Conservation (phyloP, 306 rosid species). For the Sindora glabra region DNA sequence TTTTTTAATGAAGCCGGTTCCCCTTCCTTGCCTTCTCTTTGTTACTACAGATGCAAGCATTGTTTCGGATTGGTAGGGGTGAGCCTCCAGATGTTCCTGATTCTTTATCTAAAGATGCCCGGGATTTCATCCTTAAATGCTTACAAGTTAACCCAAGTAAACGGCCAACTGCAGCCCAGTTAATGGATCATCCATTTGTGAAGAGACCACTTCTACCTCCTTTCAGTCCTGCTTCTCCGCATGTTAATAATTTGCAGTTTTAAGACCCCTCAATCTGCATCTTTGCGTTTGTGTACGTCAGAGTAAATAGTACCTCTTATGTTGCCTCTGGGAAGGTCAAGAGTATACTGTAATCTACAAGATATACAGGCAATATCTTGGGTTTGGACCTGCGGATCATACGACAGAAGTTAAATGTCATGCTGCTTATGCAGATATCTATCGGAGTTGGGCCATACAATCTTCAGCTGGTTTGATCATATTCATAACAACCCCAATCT, state of each 20-base stretch:
- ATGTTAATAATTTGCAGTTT: conserved; percentile 1
- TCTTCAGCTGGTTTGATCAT: conserved; percentile 4
- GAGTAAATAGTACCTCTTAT: neutral
- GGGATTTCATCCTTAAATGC: conserved; percentile 37
- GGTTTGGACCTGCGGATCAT: neutral
- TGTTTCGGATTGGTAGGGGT: conserved; percentile 31
- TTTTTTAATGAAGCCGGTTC: neutral
- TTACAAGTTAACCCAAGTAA: conserved; percentile 34
- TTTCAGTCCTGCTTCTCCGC: conserved; percentile 28
- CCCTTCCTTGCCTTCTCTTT: neutral
- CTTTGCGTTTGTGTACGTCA: neutral
- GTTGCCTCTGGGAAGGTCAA: neutral
- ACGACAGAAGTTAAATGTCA: neutral
- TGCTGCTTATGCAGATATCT: conserved; percentile 12
- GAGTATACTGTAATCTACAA: neutral
- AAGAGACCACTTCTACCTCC: conserved; percentile 33
- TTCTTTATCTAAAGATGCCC: conserved; percentile 31
- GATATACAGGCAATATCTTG: neutral
- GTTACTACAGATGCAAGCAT: conserved; percentile 27
- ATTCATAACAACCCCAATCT: neutral
- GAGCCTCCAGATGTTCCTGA: conserved; percentile 35
- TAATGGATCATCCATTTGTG: conserved; percentile 43
- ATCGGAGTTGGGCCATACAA: neutral
- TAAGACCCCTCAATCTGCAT: neutral
- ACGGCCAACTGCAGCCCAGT: conserved; percentile 37